These are phyloP conservation scores for Cryphonectria radicalis DNA, from an alignment of 2,329 filamentous ascomycete species.

Conservation along the genomic window DNA sequence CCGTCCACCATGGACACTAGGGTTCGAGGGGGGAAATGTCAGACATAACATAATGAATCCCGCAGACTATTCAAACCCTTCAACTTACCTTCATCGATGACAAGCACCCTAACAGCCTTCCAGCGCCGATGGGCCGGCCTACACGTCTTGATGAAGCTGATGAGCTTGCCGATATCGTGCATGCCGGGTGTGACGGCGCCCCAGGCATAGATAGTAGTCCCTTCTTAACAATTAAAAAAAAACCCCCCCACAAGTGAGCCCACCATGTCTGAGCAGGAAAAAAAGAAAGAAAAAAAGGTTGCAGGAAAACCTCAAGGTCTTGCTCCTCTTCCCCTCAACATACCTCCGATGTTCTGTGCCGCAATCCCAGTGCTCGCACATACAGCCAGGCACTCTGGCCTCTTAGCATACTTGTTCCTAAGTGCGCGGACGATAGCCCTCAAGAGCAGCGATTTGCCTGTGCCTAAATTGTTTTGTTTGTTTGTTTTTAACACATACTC, in stretches of 20 bases:
- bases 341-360: conserved; percentile 74
- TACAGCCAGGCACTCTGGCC: conserved; percentile 70
- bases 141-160: conserved; percentile 74
- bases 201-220: conserved; percentile 73
- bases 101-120: conserved; percentile 71
- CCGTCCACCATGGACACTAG: conserved; percentile 77
- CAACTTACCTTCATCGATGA: conserved; percentile 64
- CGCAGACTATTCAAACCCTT: background rate
- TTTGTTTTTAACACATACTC: background rate
- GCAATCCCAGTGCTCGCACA: conserved; percentile 77
- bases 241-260: background rate
- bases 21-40: background rate
- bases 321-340: background rate
- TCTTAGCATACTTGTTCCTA: conserved; percentile 62
- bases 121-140: conserved; percentile 71
- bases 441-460: conserved; percentile 76
- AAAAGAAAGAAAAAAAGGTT: no score
- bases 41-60: background rate
- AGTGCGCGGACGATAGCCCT: conserved; percentile 71
- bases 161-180: conserved; percentile 68
- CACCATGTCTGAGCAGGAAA: background rate
- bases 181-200: conserved; percentile 75
- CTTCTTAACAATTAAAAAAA: conserved; percentile 1
- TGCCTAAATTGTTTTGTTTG: conserved; percentile 50
- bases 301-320: no score